Conservation (phyloP, 2,329 filamentous ascomycete species). For the Hypocreales sp. region DNA sequence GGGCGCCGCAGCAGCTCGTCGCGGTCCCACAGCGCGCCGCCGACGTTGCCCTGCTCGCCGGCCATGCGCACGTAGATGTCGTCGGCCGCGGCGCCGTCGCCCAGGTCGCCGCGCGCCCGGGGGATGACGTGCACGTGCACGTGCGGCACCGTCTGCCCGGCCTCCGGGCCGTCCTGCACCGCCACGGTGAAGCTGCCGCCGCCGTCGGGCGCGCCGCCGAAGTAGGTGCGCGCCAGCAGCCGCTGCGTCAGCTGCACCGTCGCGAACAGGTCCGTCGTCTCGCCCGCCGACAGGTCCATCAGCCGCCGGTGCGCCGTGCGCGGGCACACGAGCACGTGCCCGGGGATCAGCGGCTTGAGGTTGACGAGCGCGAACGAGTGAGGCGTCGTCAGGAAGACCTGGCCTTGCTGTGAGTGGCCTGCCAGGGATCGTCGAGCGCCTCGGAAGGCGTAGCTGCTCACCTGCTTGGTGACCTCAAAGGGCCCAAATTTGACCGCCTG, state of each 20-base stretch:
- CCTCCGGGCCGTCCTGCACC: slow-evolving; percentile 81
- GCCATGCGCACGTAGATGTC: slow-evolving; percentile 74
- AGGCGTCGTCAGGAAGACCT: slow-evolving; percentile 78
- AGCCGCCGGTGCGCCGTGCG: slow-evolving; percentile 53
- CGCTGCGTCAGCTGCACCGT: slow-evolving; percentile 70
- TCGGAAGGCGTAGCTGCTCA: slow-evolving; percentile 16
- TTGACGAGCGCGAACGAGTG: slow-evolving; percentile 84
- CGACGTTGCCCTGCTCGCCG: slow-evolving; percentile 71
- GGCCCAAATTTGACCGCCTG: slow-evolving; percentile 50
- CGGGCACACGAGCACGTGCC: slow-evolving; percentile 85
- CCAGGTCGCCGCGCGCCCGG: slow-evolving; percentile 40
- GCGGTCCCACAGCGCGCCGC: slow-evolving; percentile 47
- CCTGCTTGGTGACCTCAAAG: slow-evolving; percentile 62
- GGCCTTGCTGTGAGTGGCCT: background rate
- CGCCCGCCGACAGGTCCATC: slow-evolving; percentile 53
- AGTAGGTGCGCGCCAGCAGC: slow-evolving; percentile 51
- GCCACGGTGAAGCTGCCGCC: slow-evolving; percentile 80
- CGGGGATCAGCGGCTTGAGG: slow-evolving; percentile 83
- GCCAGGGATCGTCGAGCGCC: background rate
- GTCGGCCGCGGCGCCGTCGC: slow-evolving; percentile 29
- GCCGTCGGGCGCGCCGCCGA: slow-evolving; percentile 21
- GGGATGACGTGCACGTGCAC: slow-evolving; percentile 90
- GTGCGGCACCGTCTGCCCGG: slow-evolving; percentile 88
- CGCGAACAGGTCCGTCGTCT: slow-evolving; percentile 71
- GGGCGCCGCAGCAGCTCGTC: slow-evolving; percentile 27